phyloP scores from a whole-genome alignment of 768 basidiomycete genomes.

The Mycena sanguinolenta region DNA sequence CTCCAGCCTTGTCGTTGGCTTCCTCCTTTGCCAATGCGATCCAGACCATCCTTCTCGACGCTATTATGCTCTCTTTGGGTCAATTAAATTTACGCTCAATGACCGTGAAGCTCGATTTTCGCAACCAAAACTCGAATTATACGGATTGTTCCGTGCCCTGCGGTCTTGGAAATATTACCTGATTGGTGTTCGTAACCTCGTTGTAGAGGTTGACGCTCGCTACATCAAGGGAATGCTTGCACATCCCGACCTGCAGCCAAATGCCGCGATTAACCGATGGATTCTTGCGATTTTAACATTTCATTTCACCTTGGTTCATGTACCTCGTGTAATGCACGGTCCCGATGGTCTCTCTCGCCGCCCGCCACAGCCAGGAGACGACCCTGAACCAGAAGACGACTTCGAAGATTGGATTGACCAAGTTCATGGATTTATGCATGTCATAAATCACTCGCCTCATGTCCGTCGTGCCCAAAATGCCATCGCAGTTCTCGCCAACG shows the following conservation, averaged over 20 bases:
- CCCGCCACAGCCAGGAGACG: slow-evolving; percentile 32
- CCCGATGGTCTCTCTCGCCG: slow-evolving; percentile 49
- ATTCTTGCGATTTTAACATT: slow-evolving; percentile 45
- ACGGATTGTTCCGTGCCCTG: slow-evolving; percentile 46
- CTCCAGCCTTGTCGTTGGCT: slow-evolving; percentile 51
- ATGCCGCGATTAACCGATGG: slow-evolving; percentile 43
- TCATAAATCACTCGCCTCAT: slow-evolving; percentile 23
- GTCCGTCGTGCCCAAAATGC: neutral
- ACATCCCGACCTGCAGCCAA: slow-evolving; percentile 44
- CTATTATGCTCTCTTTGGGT: slow-evolving; percentile 49
- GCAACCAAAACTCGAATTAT: slow-evolving; percentile 52
- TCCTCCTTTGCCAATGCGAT: slow-evolving; percentile 47
- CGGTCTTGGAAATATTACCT: slow-evolving; percentile 39
- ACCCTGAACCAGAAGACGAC: too few relatives aligned
- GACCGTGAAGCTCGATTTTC: slow-evolving; percentile 44
- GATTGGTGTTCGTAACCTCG: slow-evolving; percentile 47
- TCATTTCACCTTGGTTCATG: slow-evolving; percentile 47
- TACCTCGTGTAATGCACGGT: slow-evolving; percentile 39
- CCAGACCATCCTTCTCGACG: slow-evolving; percentile 27
- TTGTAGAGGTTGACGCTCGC: slow-evolving; percentile 52
- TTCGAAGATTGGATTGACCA: too few relatives aligned
- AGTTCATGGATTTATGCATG: slow-evolving; percentile 40
- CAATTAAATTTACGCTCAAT: slow-evolving; percentile 52
- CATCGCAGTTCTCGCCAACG: neutral
- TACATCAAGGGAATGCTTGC: slow-evolving; percentile 53